Conservation (phyloP, 2,329 filamentous ascomycete species). For the Talaromyces verruculosus region DNA sequence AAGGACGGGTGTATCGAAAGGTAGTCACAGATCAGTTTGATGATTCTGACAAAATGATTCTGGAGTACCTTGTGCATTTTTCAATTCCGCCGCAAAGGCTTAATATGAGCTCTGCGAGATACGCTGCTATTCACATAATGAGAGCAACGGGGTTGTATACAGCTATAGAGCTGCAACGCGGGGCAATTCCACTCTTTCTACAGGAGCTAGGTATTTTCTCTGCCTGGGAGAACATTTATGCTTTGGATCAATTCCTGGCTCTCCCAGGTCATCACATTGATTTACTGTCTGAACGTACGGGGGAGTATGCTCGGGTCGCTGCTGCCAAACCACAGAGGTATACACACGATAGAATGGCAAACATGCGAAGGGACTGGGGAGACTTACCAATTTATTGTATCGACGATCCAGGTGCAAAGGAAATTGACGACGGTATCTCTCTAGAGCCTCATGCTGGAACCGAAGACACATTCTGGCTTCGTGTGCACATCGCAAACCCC, state of each 20-base stretch:
- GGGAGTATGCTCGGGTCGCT: slow-evolving; percentile 16
- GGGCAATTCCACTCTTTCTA: slow-evolving; percentile 52
- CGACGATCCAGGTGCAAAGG: slow-evolving; percentile 54
- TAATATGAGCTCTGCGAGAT: slow-evolving; percentile 43
- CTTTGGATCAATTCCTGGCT: slow-evolving; percentile 54
- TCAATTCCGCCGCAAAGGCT: slow-evolving; percentile 44
- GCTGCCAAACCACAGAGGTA: not conserved
- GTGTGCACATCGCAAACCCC: slow-evolving; percentile 64
- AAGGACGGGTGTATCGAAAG: slow-evolving; percentile 33
- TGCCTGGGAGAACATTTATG: slow-evolving; percentile 57
- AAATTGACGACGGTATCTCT: slow-evolving; percentile 65
- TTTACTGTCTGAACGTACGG: slow-evolving; percentile 27
- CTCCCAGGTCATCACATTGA: slow-evolving; percentile 49
- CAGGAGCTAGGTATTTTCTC: slow-evolving; percentile 63
- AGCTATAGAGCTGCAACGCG: slow-evolving; percentile 37
- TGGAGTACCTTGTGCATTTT: slow-evolving; percentile 58
- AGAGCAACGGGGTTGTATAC: slow-evolving; percentile 58
- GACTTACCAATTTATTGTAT: slow-evolving; percentile 60
- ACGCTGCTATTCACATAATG: slow-evolving; percentile 57
- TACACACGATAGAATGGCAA: slow-evolving; percentile 54
- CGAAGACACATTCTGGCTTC: slow-evolving; percentile 56
- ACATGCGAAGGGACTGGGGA: slow-evolving; percentile 58
- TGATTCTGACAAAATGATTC: slow-evolving; percentile 52
- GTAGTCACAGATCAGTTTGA: slow-evolving; percentile 47
- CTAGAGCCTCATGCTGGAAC: slow-evolving; percentile 51